These are phyloP conservation scores for Domatiomyces catenatus DNA, from an alignment of 2,329 filamentous ascomycete species.

Conservation along the genomic window DNA sequence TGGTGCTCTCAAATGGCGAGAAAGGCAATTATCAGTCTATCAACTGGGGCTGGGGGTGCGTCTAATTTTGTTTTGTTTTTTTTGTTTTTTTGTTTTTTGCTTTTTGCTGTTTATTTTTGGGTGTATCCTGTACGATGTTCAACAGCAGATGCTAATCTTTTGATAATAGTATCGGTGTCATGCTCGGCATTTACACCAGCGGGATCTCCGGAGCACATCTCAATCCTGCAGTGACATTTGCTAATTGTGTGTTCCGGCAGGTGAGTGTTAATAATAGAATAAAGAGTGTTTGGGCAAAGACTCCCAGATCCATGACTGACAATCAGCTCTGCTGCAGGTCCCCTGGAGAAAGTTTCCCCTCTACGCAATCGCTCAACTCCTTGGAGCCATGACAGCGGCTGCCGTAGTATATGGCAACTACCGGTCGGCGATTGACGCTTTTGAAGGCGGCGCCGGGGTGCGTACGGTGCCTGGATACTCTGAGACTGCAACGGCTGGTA, in stretches of 20 bases:
- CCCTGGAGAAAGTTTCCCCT: conserved; percentile 55
- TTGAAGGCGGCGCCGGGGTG: conserved; percentile 43
- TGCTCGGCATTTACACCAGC: conserved; percentile 49
- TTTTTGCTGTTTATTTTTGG: too few species aligned
- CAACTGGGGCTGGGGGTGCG: conserved; percentile 35
- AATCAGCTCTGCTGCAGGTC: conserved; percentile 23
- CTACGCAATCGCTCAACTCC: conserved; percentile 50
- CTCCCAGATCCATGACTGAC: not conserved
- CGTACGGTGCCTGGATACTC: conserved; percentile 45
- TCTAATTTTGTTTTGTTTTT: conserved; percentile 6
- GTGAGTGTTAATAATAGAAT: not conserved
- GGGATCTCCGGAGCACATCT: conserved; percentile 51
- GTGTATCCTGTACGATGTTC: not conserved
- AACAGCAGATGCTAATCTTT: not conserved
- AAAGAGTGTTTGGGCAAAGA: not conserved
- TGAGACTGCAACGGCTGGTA: conserved; percentile 47
- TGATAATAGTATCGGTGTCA: conserved; percentile 42
- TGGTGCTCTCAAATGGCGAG: conserved; percentile 39
- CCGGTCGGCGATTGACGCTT: conserved; percentile 47
- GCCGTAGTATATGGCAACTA: conserved; percentile 49
- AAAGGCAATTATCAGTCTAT: conserved; percentile 38
- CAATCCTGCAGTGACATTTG: conserved; percentile 56
- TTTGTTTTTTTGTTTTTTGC: too few species aligned
- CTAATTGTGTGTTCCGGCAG: conserved; percentile 52
- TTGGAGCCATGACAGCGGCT: conserved; percentile 51